Evolutionary conservation across 2,329 filamentous ascomycete genomes (phyloP), one percentile per base, ranked within the genome.

Genomic region (Aspergillus sp.): DNA sequence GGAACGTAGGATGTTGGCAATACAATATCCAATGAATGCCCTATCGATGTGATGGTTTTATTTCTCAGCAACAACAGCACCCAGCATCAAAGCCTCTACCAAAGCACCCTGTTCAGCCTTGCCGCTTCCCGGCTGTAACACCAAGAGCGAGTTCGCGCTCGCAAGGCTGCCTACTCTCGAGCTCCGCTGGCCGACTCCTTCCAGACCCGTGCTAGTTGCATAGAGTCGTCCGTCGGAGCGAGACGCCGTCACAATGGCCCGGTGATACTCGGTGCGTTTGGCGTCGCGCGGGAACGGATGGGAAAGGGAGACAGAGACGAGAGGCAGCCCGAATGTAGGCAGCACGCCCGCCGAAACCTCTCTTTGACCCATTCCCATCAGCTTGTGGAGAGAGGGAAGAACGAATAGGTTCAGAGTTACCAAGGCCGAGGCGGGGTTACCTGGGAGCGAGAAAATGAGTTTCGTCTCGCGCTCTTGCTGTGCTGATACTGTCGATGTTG

Each of bases 351-450:
- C 39, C 36, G 60, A 52, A 14, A 61, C 57, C 26, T 69, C 58
- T 31, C 57, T 60, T 49, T 71, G 63, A 22, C 70, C 70, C 7
- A 92, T 80, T 0, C 93, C 95, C 11, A 87, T 84, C 67, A 90
- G 82, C 65, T 90, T 87, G 70, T 96, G 92, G 60, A 99, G 78
- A 0, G 90, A 87, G 0, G 95, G 95, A 11, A 99, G 81, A 9
- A 98, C 92, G 75, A 99, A 98, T 1, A 99, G 85, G 71, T 98
- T 91, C 69, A 96, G 92, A 0, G 94, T 96, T 10, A 98, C 95
- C 2, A 97, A 83, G 0, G 95, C 94, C 2, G 90, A 95, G 2
- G 94, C 95, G 0, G 95, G 95, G 73, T 99, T 99, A 0, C 95
- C 95, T 0, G 95, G 95, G 0, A 99, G 82, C 0, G 91, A 91